Percentiles rank a stretch among this genome's conserved stretches.
These are phyloP conservation scores for Ophiosphaerella narmari DNA, from an alignment of 2,329 filamentous ascomycete genomes.

Conservation along the genomic window DNA sequence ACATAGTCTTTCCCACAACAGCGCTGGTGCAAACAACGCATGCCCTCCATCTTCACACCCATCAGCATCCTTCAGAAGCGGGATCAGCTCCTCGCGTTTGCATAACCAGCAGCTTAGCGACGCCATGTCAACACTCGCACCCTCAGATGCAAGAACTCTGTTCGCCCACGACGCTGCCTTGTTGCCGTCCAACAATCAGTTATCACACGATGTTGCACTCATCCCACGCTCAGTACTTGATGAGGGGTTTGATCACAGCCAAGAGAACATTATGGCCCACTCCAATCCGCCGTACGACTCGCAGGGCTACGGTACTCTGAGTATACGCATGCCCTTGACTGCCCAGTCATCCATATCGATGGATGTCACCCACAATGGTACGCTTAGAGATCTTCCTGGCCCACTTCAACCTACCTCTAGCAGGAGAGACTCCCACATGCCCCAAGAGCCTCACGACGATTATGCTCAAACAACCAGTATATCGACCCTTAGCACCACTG, in stretches of 20 bases:
- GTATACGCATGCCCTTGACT: conserved; percentile 28
- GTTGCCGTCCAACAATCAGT: conserved; percentile 1
- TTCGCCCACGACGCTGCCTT: conserved; percentile 7
- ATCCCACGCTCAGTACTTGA: conserved; percentile 28
- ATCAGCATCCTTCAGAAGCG: conserved; percentile 14
- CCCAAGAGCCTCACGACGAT: conserved; percentile 12
- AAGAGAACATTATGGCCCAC: conserved; percentile 2
- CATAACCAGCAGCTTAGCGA: conserved; percentile 21
- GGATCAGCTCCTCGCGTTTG: conserved; percentile 16
- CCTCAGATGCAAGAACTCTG: conserved; percentile 14
- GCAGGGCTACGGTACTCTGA: conserved; percentile 19
- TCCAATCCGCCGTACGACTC: conserved; percentile 16
- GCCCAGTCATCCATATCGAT: conserved; percentile 24
- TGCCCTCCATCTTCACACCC: conserved; percentile 8
- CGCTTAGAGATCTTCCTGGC: conserved; percentile 27
- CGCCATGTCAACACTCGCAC: conserved; percentile 32
- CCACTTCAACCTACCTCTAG: conserved; percentile 22
- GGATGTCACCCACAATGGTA: conserved; percentile 33
- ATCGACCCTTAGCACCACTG: conserved; percentile 1
- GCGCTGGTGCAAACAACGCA: conserved; percentile 11
- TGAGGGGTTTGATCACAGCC: conserved; percentile 2
- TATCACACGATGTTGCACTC: conserved; percentile 11
- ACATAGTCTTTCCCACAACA: conserved; percentile 18
- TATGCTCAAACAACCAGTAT: conserved; percentile 1
- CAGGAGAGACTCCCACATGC: conserved; percentile 16